Percentiles rank a stretch among this genome's conserved stretches.
Evolutionary conservation across 208 protist species (phyloP).

Genomic region (Trichomonas vaginalis): DNA sequence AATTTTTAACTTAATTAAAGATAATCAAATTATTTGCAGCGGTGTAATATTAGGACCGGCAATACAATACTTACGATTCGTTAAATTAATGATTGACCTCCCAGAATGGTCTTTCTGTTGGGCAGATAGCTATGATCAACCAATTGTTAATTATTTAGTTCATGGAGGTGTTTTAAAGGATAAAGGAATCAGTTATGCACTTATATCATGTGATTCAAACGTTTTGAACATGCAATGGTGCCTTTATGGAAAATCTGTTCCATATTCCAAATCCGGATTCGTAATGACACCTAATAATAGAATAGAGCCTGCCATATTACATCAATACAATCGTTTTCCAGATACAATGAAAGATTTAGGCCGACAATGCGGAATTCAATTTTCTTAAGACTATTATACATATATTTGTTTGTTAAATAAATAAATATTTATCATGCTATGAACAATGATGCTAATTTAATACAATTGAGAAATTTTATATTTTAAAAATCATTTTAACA

Average conservation of each 20-base stretch:
- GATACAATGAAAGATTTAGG: background rate
- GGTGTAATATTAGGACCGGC: background rate
- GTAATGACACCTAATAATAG: background rate
- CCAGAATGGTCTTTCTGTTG: background rate
- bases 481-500: too few relatives aligned
- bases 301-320: background rate
- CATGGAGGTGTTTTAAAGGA: background rate
- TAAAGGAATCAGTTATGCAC: background rate
- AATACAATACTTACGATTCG: background rate
- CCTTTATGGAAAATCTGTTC: background rate
- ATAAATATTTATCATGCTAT: background rate
- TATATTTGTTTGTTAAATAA: background rate
- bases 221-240: background rate
- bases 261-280: background rate
- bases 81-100: background rate
- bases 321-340: background rate
- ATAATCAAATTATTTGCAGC: background rate
- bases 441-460: too few relatives aligned
- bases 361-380: background rate
- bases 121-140: background rate
- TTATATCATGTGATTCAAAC: background rate
- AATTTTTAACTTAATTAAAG: too few relatives aligned
- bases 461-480: too few relatives aligned
- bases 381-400: background rate
- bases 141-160: background rate